Percentiles rank a stretch among this genome's conserved stretches.
Conservation (phyloP, 257 asterid genomes). For the Capsicum pubescens region DNA sequence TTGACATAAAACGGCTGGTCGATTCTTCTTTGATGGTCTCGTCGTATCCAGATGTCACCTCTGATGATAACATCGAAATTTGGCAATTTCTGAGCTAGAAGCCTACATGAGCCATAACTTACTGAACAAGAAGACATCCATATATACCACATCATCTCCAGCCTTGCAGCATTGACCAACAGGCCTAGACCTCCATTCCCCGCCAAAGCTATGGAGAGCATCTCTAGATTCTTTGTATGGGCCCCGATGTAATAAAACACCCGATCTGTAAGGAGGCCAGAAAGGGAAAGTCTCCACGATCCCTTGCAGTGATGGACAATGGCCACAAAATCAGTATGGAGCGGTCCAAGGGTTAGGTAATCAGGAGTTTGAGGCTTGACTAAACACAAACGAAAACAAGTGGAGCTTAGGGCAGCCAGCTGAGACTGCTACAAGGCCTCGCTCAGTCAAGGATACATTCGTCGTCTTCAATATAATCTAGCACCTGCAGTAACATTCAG, state of each 20-base stretch:
- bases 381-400: not conserved
- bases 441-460: not conserved
- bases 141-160: too few relatives aligned
- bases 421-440: not conserved
- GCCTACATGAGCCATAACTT: too few relatives aligned
- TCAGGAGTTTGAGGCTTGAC: not conserved
- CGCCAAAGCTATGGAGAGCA: too few relatives aligned
- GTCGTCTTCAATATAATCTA: slow-evolving; percentile 29
- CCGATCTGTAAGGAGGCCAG: not conserved
- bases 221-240: too few relatives aligned
- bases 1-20: not conserved
- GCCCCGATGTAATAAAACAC: too few relatives aligned
- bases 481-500: slow-evolving; percentile 22
- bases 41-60: slow-evolving; percentile 21
- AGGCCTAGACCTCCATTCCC: too few relatives aligned
- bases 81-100: not conserved
- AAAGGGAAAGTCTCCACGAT: too few relatives aligned
- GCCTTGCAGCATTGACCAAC: not conserved
- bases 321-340: not conserved
- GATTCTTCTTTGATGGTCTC: too few relatives aligned
- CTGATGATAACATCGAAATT: too few relatives aligned
- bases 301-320: not conserved
- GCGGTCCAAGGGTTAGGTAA: not conserved
- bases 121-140: too few relatives aligned
- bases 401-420: not conserved